Conservation (phyloP, 2,329 filamentous ascomycete species). For the Tolypocladium album region DNA sequence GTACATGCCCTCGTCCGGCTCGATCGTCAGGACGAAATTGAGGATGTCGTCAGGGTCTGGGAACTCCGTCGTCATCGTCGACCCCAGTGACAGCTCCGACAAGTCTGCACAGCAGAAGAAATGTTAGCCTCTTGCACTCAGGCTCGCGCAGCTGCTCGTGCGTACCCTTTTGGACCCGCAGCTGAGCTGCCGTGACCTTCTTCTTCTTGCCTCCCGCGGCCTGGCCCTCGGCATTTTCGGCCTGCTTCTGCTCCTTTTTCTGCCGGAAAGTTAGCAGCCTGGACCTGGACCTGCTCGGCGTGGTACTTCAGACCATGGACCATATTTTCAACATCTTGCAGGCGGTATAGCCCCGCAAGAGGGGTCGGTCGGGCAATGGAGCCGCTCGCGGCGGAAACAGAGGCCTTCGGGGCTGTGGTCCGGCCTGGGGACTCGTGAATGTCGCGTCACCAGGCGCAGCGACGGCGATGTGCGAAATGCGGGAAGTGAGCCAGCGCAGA, state of each 20-base stretch:
- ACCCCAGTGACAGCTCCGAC: slow-evolving; percentile 66
- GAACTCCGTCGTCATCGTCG: slow-evolving; percentile 73
- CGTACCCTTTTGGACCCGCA: slow-evolving; percentile 89
- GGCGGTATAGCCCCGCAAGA: slow-evolving; percentile 7
- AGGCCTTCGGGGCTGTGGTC: not conserved
- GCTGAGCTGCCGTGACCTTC: slow-evolving; percentile 93
- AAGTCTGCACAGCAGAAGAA: slow-evolving; percentile 45
- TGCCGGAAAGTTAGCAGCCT: slow-evolving; percentile 28
- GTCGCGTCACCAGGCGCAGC: not conserved
- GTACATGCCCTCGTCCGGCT: slow-evolving; percentile 82
- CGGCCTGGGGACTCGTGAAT: not conserved
- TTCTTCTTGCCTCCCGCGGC: slow-evolving; percentile 79
- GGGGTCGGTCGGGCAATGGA: slow-evolving; percentile 2
- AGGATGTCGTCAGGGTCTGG: slow-evolving; percentile 77
- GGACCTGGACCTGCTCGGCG: not conserved
- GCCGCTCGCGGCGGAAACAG: not conserved
- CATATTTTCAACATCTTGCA: slow-evolving; percentile 95
- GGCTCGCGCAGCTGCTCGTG: not conserved
- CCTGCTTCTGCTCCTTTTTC: slow-evolving; percentile 96
- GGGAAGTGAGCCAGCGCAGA: not conserved
- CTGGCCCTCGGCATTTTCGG: slow-evolving; percentile 67
- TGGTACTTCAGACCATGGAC: slow-evolving; percentile 69
- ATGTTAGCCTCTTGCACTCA: not conserved
- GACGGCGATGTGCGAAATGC: not conserved
- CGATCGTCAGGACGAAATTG: slow-evolving; percentile 71